A percentile compares a stretch with the other conserved stretches of the same genome.
Evolutionary conservation across 305 asterid species (phyloP).

Genomic region (Rubia occidens): DNA sequence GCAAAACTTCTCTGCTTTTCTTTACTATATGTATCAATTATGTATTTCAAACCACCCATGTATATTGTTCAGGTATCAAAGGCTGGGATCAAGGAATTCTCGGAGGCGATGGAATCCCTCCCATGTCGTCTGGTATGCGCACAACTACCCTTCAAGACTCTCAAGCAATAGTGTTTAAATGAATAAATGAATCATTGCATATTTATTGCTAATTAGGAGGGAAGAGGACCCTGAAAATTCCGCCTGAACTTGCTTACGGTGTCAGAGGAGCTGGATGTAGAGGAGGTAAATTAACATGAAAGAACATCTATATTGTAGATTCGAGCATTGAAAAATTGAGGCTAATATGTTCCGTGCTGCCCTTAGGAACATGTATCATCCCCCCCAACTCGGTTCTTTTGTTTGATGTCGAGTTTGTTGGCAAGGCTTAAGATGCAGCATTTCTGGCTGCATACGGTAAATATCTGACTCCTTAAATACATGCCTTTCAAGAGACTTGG

Average conservation of each 20-base stretch:
- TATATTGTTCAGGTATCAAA: conserved; percentile 48
- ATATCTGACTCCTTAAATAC: not conserved
- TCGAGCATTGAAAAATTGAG: too few species aligned
- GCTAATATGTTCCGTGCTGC: conserved; percentile 1
- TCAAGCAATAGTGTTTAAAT: not conserved
- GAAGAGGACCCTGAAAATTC: conserved; percentile 63
- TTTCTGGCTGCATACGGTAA: not conserved
- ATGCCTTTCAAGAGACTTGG: too few species aligned
- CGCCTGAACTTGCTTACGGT: conserved; percentile 82
- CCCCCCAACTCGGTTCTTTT: conserved; percentile 71
- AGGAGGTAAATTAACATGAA: conserved; percentile 40
- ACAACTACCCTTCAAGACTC: not conserved
- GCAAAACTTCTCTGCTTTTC: not conserved
- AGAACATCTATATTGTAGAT: not conserved
- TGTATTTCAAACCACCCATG: not conserved
- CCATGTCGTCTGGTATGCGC: conserved; percentile 61
- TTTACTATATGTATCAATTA: not conserved
- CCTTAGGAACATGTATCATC: conserved; percentile 62
- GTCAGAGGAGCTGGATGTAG: conserved; percentile 76
- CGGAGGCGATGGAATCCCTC: conserved; percentile 81
- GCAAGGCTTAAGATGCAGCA: conserved; percentile 36
- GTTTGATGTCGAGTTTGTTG: conserved; percentile 73
- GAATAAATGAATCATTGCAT: not conserved
- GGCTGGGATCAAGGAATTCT: conserved; percentile 93
- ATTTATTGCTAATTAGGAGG: conserved; percentile 43